phyloP scores from a whole-genome alignment of 2,329 filamentous ascomycete species.

The Diplodia mutila region DNA sequence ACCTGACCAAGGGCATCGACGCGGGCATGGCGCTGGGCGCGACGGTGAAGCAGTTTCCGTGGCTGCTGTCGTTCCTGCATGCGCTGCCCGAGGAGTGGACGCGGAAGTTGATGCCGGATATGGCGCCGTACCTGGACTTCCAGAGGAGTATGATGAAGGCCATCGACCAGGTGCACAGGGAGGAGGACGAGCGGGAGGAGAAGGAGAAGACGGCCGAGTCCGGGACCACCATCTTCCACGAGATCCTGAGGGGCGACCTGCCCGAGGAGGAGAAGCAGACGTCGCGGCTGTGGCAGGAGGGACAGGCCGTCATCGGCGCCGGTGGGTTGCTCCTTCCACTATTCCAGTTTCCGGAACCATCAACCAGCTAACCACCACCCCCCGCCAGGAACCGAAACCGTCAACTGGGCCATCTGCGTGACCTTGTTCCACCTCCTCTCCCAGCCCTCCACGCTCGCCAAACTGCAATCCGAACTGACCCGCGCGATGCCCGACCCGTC shows the following conservation, averaged over 20 bases:
- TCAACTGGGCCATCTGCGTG: constrained; percentile 39
- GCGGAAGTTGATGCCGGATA: constrained; percentile 17
- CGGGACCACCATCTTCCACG: constrained; percentile 27
- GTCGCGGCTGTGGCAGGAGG: constrained; percentile 26
- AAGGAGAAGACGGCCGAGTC: neutral
- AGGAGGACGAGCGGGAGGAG: neutral
- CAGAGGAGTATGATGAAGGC: constrained; percentile 24
- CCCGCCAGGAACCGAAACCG: constrained; percentile 47
- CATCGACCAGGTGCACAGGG: constrained; percentile 21
- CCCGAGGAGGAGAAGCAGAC: constrained; percentile 26
- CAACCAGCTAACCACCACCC: constrained; percentile 32
- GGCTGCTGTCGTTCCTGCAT: constrained; percentile 26
- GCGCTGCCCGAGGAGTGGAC: constrained; percentile 14
- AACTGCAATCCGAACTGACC: constrained; percentile 42
- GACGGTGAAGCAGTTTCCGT: constrained; percentile 31
- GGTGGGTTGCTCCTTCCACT: constrained; percentile 10
- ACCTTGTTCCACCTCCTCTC: constrained; percentile 43
- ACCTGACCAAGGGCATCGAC: constrained; percentile 32
- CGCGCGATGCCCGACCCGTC: constrained; percentile 6
- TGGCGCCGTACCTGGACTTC: constrained; percentile 26
- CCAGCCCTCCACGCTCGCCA: constrained; percentile 35
- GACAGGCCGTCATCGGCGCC: constrained; percentile 27
- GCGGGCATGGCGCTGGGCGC: constrained; percentile 26
- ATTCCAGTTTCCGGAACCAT: constrained; percentile 4
- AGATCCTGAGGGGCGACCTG: constrained; percentile 27